Percentiles rank a stretch among this genome's conserved stretches.
Conservation (phyloP, 2,329 filamentous ascomycete genomes). For the Cytospora chrysosperma region DNA sequence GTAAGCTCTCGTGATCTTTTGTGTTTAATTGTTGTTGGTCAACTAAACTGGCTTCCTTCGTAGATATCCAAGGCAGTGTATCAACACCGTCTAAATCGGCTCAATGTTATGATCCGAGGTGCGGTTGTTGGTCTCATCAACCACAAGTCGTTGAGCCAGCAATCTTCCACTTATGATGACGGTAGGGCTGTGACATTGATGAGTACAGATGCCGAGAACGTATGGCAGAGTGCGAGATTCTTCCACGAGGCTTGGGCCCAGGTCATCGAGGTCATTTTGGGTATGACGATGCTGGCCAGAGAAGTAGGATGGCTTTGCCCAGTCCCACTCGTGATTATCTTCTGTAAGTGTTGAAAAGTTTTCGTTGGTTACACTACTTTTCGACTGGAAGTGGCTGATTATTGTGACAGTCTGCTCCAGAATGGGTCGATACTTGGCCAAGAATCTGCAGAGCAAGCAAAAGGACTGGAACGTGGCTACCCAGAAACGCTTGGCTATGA, state of each 20-base stretch:
- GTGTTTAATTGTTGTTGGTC: background rate
- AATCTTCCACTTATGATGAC: slow-evolving; percentile 30
- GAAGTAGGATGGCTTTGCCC: slow-evolving; percentile 48
- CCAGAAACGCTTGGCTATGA: slow-evolving; percentile 39
- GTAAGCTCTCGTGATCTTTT: slow-evolving; percentile 30
- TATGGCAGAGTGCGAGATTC: slow-evolving; percentile 34
- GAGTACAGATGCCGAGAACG: slow-evolving; percentile 47
- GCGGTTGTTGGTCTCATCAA: slow-evolving; percentile 28
- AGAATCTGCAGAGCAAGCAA: slow-evolving; percentile 35
- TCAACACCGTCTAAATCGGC: slow-evolving; percentile 25
- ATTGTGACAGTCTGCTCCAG: slow-evolving; percentile 38
- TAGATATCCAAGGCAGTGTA: slow-evolving; percentile 28
- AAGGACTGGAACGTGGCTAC: slow-evolving; percentile 41
- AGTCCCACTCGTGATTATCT: slow-evolving; percentile 45
- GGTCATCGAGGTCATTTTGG: slow-evolving; percentile 45
- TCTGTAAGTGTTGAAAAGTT: slow-evolving; percentile 25
- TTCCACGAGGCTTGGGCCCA: slow-evolving; percentile 63
- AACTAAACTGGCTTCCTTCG: background rate
- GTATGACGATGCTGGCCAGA: slow-evolving; percentile 53
- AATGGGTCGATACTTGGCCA: slow-evolving; percentile 38
- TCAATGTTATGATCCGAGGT: slow-evolving; percentile 27
- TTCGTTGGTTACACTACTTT: background rate
- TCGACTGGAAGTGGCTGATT: background rate
- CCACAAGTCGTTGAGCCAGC: background rate
- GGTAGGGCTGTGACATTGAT: slow-evolving; percentile 43